Conservation (phyloP, 2,329 filamentous ascomycete genomes). For the Ceratocystis huliohia region DNA sequence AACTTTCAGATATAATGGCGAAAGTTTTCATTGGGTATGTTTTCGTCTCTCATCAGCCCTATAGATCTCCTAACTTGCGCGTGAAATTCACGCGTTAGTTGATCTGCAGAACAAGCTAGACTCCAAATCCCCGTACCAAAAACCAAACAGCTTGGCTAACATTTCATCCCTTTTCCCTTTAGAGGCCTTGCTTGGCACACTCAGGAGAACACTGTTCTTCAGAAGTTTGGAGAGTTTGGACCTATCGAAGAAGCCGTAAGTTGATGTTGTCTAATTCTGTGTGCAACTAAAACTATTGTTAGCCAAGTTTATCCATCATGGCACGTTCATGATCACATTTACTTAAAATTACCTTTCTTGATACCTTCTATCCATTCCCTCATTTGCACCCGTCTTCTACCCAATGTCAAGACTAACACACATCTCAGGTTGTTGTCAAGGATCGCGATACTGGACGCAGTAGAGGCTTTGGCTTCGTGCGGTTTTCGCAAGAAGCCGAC, state of each 20-base stretch:
- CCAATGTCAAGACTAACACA: neutral
- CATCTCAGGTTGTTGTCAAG: conserved; percentile 77
- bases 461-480: conserved; percentile 94
- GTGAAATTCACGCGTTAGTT: conserved; percentile 2
- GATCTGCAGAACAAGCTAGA: neutral
- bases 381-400: neutral
- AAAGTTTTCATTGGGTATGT: conserved; percentile 91
- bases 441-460: conserved; percentile 93
- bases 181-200: conserved; percentile 99
- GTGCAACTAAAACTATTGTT: neutral
- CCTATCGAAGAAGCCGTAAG: conserved; percentile 88
- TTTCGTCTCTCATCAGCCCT: conserved; percentile 17
- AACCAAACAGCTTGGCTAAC: neutral
- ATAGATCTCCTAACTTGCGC: neutral
- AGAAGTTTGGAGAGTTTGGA: conserved; percentile 89
- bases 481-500: conserved; percentile 64
- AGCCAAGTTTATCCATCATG: neutral
- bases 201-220: conserved; percentile 70
- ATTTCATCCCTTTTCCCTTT: neutral
- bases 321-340: neutral
- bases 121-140: neutral
- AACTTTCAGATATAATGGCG: conserved; percentile 47
- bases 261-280: conserved; percentile 26
- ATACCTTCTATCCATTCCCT: neutral
- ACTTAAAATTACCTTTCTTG: neutral